Conservation (phyloP, 1,284 basidiomycete genomes). For the Malassezia brasiliensis region DNA sequence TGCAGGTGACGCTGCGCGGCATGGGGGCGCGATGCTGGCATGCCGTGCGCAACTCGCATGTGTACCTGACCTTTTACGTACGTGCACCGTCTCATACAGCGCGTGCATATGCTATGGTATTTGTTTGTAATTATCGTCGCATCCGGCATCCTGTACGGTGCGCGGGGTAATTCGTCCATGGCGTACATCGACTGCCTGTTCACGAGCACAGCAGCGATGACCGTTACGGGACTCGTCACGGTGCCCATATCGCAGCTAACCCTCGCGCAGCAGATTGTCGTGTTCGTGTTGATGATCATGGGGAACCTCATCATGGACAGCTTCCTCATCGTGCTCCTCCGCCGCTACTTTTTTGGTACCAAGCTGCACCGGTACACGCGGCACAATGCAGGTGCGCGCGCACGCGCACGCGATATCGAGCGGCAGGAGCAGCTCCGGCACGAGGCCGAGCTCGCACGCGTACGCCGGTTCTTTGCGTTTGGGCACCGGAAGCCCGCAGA, state of each 20-base stretch:
- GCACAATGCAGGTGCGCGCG: constrained; percentile 27
- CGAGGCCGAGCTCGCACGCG: constrained; percentile 21
- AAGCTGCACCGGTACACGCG: constrained; percentile 33
- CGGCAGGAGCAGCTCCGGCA: constrained; percentile 28
- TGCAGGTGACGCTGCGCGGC: too few species aligned
- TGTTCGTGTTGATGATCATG: constrained; percentile 50
- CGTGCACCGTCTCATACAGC: constrained; percentile 17
- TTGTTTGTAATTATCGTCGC: constrained; percentile 64
- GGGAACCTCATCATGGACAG: constrained; percentile 46
- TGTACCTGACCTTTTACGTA: constrained; percentile 29
- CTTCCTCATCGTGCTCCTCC: constrained; percentile 43
- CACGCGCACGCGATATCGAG: constrained; percentile 44
- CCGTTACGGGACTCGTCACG: constrained; percentile 66
- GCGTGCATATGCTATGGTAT: constrained; percentile 57
- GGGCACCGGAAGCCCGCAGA: constrained; percentile 16
- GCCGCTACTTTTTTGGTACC: constrained; percentile 38
- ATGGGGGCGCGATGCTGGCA: too few species aligned
- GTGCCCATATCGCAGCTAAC: constrained; percentile 66
- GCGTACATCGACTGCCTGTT: constrained; percentile 65
- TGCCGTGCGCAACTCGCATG: background rate
- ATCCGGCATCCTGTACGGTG: constrained; percentile 58
- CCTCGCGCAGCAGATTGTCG: constrained; percentile 63
- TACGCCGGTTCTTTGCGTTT: constrained; percentile 26
- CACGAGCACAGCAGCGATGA: constrained; percentile 65
- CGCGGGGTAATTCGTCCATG: constrained; percentile 39